Conservation (phyloP, 352 stramenopile species). For the Phytophthora sp. region DNA sequence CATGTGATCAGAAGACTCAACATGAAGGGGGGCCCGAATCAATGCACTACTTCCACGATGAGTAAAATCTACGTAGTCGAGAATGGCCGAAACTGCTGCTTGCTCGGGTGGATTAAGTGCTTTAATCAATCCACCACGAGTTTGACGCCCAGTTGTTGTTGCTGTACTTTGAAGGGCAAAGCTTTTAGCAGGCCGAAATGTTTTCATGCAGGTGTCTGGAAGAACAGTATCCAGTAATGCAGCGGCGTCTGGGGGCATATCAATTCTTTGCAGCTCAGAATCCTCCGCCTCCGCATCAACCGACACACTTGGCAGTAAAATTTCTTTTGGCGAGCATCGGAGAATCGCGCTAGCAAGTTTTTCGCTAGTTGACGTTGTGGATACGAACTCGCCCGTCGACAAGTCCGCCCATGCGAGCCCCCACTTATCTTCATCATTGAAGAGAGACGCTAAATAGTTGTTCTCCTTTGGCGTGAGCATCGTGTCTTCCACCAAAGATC, state of each 20-base stretch:
- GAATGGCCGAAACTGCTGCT: slow-evolving; percentile 53
- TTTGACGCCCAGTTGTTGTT: background rate
- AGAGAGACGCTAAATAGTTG: slow-evolving; percentile 77
- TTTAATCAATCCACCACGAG: slow-evolving; percentile 5
- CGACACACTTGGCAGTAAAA: slow-evolving; percentile 52
- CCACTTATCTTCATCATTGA: slow-evolving; percentile 38
- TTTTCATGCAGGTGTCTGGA: slow-evolving; percentile 64
- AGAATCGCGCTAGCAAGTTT: slow-evolving; percentile 65
- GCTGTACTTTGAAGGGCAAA: slow-evolving; percentile 16
- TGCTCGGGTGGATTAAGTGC: slow-evolving; percentile 35
- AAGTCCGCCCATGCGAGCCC: slow-evolving; percentile 78
- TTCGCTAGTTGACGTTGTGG: slow-evolving; percentile 58
- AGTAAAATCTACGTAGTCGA: slow-evolving; percentile 76
- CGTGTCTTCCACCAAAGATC: slow-evolving; percentile 76
- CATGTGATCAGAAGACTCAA: slow-evolving; percentile 78
- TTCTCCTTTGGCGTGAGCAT: slow-evolving; percentile 82
- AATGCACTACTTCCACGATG: slow-evolving; percentile 43
- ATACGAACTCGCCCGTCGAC: slow-evolving; percentile 82
- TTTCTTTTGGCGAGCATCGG: slow-evolving; percentile 70
- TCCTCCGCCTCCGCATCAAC: background rate
- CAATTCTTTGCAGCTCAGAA: background rate
- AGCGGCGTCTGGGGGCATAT: slow-evolving; percentile 24
- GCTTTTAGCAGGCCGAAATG: slow-evolving; percentile 47
- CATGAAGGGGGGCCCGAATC: slow-evolving; percentile 51
- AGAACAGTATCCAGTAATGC: slow-evolving; percentile 47